These are phyloP conservation scores for Metahyphopichia silvanorum DNA, from an alignment of 805 yeast species.

Conservation along the genomic window DNA sequence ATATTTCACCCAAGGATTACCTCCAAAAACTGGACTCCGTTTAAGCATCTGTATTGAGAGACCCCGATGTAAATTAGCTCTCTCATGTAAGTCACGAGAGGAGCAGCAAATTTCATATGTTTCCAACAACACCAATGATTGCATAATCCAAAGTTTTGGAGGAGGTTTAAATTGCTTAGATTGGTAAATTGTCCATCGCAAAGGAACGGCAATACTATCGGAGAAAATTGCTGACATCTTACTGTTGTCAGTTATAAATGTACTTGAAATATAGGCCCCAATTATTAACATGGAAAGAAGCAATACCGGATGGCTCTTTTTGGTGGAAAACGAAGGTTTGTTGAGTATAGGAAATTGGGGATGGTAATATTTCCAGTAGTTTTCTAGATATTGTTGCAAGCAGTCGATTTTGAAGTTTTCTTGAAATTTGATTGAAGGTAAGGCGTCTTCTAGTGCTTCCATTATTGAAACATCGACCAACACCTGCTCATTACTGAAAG, in stretches of 20 bases:
- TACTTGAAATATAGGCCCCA: conserved; percentile 46
- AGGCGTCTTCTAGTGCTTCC: no score
- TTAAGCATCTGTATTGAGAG: conserved; percentile 39
- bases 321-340: conserved; percentile 51
- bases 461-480: no score
- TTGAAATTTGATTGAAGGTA: no score
- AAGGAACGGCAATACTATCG: conserved; percentile 48
- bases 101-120: conserved; percentile 70
- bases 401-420: no score
- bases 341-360: conserved; percentile 60
- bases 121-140: conserved; percentile 65
- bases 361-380: conserved; percentile 56
- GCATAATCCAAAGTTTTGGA: conserved; percentile 69
- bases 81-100: conserved; percentile 63
- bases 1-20: conserved; percentile 32
- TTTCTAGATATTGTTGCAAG: conserved; percentile 19
- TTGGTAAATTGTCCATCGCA: conserved; percentile 67
- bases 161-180: conserved; percentile 71
- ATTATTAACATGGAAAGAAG: conserved; percentile 52
- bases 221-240: conserved; percentile 32
- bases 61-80: conserved; percentile 84
- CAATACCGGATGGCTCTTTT: conserved; percentile 44
- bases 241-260: conserved; percentile 14
- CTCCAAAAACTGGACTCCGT: conserved; percentile 31
- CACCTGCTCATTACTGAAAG: no score